Evolutionary conservation across 805 yeast species (phyloP), one percentile per base, ranked within the genome.

Genomic region (Myxozyma mucilagina): DNA sequence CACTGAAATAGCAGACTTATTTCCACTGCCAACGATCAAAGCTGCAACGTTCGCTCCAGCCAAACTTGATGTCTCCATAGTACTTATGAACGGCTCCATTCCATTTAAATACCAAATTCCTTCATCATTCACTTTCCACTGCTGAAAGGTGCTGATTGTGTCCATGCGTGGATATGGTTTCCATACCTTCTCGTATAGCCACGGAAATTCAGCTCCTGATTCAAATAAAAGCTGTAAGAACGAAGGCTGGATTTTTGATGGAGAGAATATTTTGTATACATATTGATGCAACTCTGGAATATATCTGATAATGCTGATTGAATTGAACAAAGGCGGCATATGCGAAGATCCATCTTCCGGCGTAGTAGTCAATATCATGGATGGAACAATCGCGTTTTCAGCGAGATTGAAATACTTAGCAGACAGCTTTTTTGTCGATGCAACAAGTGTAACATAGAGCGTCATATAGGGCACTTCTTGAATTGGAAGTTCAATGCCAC

Each of bases 11-110:
- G 24, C 44, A 3, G 66, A 60, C 54, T 44, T 60, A 36, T 63
- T 63, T 4, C 38, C 39, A 5, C 20, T 6, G 1, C 62, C 64
- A 14, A 58, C 60, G 38, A 81, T 73, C 47, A 80, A 68, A 1
- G 77, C 80, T 3, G 84, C 84, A 31, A 78, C 80, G 57, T 77
- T 77, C 18, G 82, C 82, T 29, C 84, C 84, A 1, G 80, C 78
- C 34, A 81, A 66, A 0, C 82, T 79, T 13, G 79, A 72, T 0
- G 85, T 80, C 63, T 81, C 85, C 84, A 81, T 79, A 0, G 84
- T 81, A 57, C 82, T 78, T 54, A 80, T 74, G 47, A 81, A 76
- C 8, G 74, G 69, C 61, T 81, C 85, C 71, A 81, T 79, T 1
- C 75, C 71, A 61, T 78, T 79, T 61, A 79, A 66, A 58, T 79